Evolutionary conservation across 2,329 filamentous ascomycete species (phyloP), one percentile per base, ranked within the genome.

Genomic region (Passalora sequoiae): DNA sequence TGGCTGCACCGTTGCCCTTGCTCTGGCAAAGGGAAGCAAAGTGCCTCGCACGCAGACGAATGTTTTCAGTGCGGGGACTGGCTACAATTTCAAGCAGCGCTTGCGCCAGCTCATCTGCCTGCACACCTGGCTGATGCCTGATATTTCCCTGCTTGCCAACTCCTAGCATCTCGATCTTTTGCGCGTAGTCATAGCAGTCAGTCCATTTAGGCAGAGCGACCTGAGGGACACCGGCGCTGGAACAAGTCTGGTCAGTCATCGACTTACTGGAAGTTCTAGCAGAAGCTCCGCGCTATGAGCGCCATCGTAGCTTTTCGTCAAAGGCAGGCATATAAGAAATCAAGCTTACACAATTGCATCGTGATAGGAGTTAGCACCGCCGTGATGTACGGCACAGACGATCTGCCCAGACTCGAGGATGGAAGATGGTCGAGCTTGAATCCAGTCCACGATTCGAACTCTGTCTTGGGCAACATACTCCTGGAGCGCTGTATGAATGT

Each of bases 311-410:
- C n/a, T n/a, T n/a, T n/a, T n/a, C n/a, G n/a, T n/a, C n/a, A n/a
- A n/a, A n/a, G n/a, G n/a, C n/a, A n/a, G n/a, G n/a, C n/a, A n/a
- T n/a, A n/a, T n/a, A n/a, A n/a, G n/a, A n/a, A n/a, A 32, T 7
- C 6, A 15, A 6, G 15, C 29, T 32, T 6, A 32, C 29, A 32
- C 8, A 13, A 32, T 15, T 5, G 33, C 33, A 15, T 37, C 33
- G 19, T 37, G 7, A 20, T 37, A 37, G 15, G 33, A 37, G 19
- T 37, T 37, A 7, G 33, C 33, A 19, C 33, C 33, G 8, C 33
- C 33, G 13, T 37, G 33, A n/a, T 37, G 33, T 20, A 37, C 33
- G 4, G 33, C 16, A 20, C 33, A 37, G 17, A 37, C 17, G 19
- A 37, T 12, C 17, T 37, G 7, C 7, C 33, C 33, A 8, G 33